A percentile compares a stretch with the other conserved stretches of the same genome.
These are phyloP conservation scores for Apiospora saccharicola DNA, from an alignment of 2,329 filamentous ascomycete genomes.

Conservation along the genomic window DNA sequence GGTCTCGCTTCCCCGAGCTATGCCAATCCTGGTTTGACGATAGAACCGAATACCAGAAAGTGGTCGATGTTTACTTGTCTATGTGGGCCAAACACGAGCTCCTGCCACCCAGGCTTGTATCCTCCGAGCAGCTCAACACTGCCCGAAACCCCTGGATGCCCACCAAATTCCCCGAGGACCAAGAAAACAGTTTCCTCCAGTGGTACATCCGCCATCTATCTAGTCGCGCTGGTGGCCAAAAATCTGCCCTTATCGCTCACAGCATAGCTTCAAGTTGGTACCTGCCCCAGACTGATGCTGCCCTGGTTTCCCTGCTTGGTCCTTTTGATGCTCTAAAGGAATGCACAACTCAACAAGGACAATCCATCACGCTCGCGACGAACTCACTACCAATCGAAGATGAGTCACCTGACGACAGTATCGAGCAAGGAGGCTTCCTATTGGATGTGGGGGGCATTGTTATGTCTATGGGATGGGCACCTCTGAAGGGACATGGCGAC, in stretches of 20 bases:
- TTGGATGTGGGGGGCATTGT: conserved; percentile 63
- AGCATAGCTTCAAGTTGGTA: conserved; percentile 36
- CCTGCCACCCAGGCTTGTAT: conserved; percentile 39
- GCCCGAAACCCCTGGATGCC: conserved; percentile 41
- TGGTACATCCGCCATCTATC: conserved; percentile 36
- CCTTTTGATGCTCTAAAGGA: conserved; percentile 38
- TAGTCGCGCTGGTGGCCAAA: conserved; percentile 31
- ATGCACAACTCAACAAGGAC: conserved; percentile 36
- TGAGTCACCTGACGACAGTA: conserved; percentile 26
- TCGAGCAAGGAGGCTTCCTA: conserved; percentile 54
- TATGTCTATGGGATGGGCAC: conserved; percentile 61
- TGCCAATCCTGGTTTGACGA: conserved; percentile 42
- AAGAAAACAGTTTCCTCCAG: conserved; percentile 34
- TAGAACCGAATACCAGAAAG: conserved; percentile 32
- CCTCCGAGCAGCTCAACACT: conserved; percentile 30
- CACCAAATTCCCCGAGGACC: conserved; percentile 33
- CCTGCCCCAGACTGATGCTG: conserved; percentile 34
- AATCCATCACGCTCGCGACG: conserved; percentile 37
- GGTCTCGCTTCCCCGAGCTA: conserved; percentile 40
- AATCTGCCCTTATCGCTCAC: conserved; percentile 34
- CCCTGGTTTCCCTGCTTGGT: conserved; percentile 38
- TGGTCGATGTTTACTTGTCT: conserved; percentile 36
- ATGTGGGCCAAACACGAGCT: conserved; percentile 41
- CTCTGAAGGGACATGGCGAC: conserved; percentile 43
- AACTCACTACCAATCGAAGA: conserved; percentile 35